Evolutionary conservation across 768 basidiomycete genomes (phyloP).

Genomic region (Zangia roseola): DNA sequence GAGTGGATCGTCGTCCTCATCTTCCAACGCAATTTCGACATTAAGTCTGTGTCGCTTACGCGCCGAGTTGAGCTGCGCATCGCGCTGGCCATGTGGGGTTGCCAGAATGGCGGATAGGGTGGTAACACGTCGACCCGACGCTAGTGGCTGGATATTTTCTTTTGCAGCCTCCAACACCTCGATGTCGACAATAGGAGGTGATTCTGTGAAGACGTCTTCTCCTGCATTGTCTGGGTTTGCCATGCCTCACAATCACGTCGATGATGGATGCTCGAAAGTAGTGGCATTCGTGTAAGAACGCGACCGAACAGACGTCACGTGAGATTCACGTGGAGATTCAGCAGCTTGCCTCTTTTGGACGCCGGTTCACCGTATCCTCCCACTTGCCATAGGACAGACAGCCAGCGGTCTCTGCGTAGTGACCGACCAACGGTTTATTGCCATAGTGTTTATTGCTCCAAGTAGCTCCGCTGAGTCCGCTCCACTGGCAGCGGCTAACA

Average conservation of each 20-base stretch:
- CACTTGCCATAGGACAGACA: too few species aligned
- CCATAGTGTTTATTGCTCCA: too few species aligned
- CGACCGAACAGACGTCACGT: conserved; percentile 21
- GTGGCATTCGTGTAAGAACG: neutral
- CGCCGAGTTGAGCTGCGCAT: conserved; percentile 62
- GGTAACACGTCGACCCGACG: conserved; percentile 75
- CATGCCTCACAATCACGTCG: conserved; percentile 13
- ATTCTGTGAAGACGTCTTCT: conserved; percentile 44
- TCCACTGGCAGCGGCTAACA: too few species aligned
- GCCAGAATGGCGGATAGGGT: conserved; percentile 70
- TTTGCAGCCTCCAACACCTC: conserved; percentile 82
- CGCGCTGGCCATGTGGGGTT: conserved; percentile 76
- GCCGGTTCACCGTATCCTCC: too few species aligned
- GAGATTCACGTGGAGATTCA: conserved; percentile 21
- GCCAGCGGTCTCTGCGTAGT: too few species aligned
- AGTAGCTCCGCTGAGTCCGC: too few species aligned
- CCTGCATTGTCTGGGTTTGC: conserved; percentile 24
- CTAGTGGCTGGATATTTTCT: conserved; percentile 84
- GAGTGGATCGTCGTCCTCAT: conserved; percentile 79
- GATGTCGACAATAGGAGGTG: conserved; percentile 64
- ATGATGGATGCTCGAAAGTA: neutral
- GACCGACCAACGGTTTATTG: too few species aligned
- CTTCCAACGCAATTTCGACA: conserved; percentile 63
- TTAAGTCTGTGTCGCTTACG: conserved; percentile 70
- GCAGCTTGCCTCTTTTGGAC: too few species aligned